phyloP scores from a whole-genome alignment of 345 rosid species.

The Eutrema heterophyllum region DNA sequence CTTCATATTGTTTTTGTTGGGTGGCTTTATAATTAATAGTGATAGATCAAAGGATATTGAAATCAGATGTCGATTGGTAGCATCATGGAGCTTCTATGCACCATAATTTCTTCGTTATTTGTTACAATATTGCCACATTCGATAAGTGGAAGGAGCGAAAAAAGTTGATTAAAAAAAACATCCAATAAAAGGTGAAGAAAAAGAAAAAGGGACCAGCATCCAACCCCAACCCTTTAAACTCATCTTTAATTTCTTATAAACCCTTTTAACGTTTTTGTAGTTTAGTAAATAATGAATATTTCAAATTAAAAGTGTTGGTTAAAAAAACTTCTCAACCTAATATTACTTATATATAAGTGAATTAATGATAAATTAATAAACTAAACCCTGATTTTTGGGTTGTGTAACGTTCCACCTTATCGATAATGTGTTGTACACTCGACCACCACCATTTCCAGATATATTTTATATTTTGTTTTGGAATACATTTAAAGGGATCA shows the following conservation, averaged over 20 bases:
- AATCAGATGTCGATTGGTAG: background rate
- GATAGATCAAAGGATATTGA: conserved; percentile 5
- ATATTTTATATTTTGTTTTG: background rate
- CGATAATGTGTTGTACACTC: conserved; percentile 33
- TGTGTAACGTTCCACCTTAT: conserved; percentile 37
- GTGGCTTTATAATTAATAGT: background rate
- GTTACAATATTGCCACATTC: conserved; percentile 7
- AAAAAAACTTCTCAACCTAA: conserved; percentile 17
- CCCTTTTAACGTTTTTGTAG: conserved; percentile 20
- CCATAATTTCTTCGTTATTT: background rate
- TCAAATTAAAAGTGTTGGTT: conserved; percentile 1
- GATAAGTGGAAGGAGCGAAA: conserved; percentile 28
- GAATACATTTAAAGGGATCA: background rate
- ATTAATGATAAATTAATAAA: conserved; percentile 1
- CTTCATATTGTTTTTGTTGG: too few relatives aligned
- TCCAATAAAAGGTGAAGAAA: conserved; percentile 16
- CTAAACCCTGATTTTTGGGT: conserved; percentile 17
- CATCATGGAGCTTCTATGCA: background rate
- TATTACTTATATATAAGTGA: conserved; percentile 11
- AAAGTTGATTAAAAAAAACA: background rate
- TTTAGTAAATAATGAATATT: conserved; percentile 3
- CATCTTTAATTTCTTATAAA: conserved; percentile 20
- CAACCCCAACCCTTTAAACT: conserved; percentile 31
- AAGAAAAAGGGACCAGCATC: conserved; percentile 30
- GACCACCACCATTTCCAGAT: conserved; percentile 18